Conservation (phyloP, 1,284 basidiomycete species). For the Sanghuangporus baumii region DNA sequence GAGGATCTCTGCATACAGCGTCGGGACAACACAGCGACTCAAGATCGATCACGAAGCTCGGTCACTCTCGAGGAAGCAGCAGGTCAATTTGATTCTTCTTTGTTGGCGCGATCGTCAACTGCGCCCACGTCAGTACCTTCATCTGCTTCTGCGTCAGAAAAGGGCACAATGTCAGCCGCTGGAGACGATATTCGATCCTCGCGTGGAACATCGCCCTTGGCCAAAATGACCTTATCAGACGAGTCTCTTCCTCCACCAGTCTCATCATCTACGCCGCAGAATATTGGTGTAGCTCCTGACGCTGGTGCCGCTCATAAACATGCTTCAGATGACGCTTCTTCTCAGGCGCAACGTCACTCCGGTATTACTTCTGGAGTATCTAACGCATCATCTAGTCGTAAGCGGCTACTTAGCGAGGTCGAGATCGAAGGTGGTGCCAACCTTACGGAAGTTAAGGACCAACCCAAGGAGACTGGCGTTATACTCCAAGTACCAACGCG, state of each 20-base stretch:
- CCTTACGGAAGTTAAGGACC: neutral
- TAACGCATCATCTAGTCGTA: neutral
- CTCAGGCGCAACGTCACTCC: neutral
- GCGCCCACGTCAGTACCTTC: neutral
- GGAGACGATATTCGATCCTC: neutral
- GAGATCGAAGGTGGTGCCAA: neutral
- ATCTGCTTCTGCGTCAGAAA: neutral
- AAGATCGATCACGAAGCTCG: slow-evolving; percentile 12
- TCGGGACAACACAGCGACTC: neutral
- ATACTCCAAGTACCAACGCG: neutral
- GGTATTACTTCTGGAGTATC: neutral
- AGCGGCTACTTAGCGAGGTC: slow-evolving; percentile 1
- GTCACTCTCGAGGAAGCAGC: slow-evolving; percentile 15
- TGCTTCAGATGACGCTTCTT: neutral
- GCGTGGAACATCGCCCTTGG: neutral
- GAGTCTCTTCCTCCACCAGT: neutral
- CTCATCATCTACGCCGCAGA: neutral
- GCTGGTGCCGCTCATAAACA: neutral
- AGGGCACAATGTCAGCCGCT: neutral
- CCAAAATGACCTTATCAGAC: neutral
- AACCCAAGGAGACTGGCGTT: neutral
- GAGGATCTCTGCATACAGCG: slow-evolving; percentile 8
- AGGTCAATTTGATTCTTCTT: neutral
- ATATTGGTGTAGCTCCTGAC: neutral
- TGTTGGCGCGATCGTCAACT: neutral